Evolutionary conservation across 2,329 filamentous ascomycete species (phyloP), one percentile per base, ranked within the genome.

Genomic region (Penicillium psychrosexuale): DNA sequence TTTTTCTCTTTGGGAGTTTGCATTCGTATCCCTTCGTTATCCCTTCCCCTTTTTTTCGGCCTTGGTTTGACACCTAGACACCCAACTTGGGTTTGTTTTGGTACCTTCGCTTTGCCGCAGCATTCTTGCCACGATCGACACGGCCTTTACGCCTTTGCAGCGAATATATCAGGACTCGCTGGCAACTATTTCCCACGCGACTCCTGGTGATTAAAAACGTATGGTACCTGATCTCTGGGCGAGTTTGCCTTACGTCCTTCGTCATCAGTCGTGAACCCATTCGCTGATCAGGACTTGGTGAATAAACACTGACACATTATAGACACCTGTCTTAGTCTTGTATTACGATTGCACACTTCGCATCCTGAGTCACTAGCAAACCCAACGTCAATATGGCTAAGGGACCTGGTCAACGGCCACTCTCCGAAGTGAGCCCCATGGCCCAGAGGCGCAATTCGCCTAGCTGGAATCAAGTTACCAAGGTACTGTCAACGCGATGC

Each of bases 371-470:
- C 43, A 39, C 24, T 19, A 24, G 13, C 30, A 52, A 81, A 51
- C 86, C 87, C 57, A 84, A 88, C 42, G 75, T 78, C 67, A 92
- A 87, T 73, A 82, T 84, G 79, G 70, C 78, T 52, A 81, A 78
- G 71, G 80, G 82, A 67, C 76, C 73, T 55, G 74, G 73, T 82
- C 83, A 87, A 69, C 86, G 89, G 66, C 89, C 94, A 55, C 82
- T 99, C 61, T 89, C 91, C 59, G 94, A 99, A 78, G 86, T 99
- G 69, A 90, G 89, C 65, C 89, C 89, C 49, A 89, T 89, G 59
- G 90, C 92, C 75, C 87, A 86, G 74, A 85, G 93, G 71, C 84
- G 92, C 67, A 97, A 97, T 78, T 97, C 92, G 47, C 91, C 92
- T 50, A 95, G 89, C 78, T 96, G 88, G 84, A 91, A 88, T 67